Conservation (phyloP, 2,329 filamentous ascomycete genomes). For the Pseudogymnoascus sp. region DNA sequence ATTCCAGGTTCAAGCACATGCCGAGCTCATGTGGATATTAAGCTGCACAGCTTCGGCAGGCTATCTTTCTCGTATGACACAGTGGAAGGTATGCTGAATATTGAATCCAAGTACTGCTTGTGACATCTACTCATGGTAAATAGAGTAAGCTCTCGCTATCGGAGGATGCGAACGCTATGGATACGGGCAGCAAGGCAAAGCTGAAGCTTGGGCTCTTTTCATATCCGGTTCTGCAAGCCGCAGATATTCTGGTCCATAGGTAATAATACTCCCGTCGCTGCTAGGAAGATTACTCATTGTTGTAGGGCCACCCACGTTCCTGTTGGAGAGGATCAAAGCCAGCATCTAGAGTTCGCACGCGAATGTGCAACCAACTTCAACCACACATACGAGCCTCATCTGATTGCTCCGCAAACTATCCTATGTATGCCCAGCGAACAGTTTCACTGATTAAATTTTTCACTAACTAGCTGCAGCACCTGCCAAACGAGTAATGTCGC, state of each 20-base stretch:
- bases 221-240: constrained; percentile 91
- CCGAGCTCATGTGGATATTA: constrained; percentile 94
- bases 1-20: constrained; percentile 62
- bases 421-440: constrained; percentile 47
- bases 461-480: constrained; percentile 34
- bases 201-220: constrained; percentile 89
- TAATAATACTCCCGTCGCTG: constrained; percentile 27
- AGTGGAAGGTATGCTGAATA: constrained; percentile 71
- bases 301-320: constrained; percentile 81
- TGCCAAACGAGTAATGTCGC: constrained; percentile 81
- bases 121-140: constrained; percentile 9
- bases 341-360: constrained; percentile 89
- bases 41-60: constrained; percentile 87
- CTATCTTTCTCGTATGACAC: constrained; percentile 96
- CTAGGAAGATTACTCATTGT: background rate
- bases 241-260: constrained; percentile 84
- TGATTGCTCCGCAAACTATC: constrained; percentile 62
- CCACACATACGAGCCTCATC: constrained; percentile 54
- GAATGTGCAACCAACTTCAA: constrained; percentile 87
- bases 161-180: constrained; percentile 50
- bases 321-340: constrained; percentile 89
- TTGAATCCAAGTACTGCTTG: constrained; percentile 8
- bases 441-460: background rate
- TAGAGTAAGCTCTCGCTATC: constrained; percentile 67
- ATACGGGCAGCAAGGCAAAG: constrained; percentile 50